Base-by-base conservation (phyloP, 768 basidiomycete species). In the Multifurca ochricompacta region DNA sequence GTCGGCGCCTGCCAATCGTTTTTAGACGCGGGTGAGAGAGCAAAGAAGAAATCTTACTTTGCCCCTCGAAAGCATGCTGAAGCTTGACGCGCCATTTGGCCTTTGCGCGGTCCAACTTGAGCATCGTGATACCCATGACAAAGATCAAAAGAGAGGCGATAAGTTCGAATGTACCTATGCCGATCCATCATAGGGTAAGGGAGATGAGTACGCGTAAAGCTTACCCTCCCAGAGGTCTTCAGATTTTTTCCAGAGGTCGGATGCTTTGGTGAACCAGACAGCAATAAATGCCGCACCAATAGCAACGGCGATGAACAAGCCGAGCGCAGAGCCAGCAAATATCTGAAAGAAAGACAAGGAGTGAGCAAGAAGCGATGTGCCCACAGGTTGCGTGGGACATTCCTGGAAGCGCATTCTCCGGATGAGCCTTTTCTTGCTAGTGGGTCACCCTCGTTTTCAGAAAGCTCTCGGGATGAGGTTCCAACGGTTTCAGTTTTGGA, bases 71-170 rank as follows among this genome's bases (percentile, higher is more conserved):
- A 0, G 93, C 87, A 11, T 73, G 74, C 52, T 82, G 75, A 44
- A 98, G 81, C 73, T 95, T 96, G 65, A 90, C 70, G 60, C 90
- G 80, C 95, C 95, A 99, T 69, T 90, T 92, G n/a, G 85, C 78
- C 67, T 91, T 88, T 10, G 95, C 87, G 64, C 85, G 77, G 68
- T 98, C 94, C 80, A 99, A 84, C 66, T 90, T 92, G 56, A 99
- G 81, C 87, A 98, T 94, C 32, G 87, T 85, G 35, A 97, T 65
- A 3, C 91, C 93, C 91, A 97, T 95, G 65, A 86, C 74, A 68
- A 92, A 90, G 64, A 96, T 93, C 78, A 96, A 81, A 62, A 91
- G 53, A 10, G 81, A 67, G 0, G 87, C 87, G 50, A 91, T 74
- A 52, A 89, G 69, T 59, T 81, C 71, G 64, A 88, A 90, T 56